Evolutionary conservation across 2,329 filamentous ascomycete species (phyloP).

Genomic region (Epicoccum sorghinum): DNA sequence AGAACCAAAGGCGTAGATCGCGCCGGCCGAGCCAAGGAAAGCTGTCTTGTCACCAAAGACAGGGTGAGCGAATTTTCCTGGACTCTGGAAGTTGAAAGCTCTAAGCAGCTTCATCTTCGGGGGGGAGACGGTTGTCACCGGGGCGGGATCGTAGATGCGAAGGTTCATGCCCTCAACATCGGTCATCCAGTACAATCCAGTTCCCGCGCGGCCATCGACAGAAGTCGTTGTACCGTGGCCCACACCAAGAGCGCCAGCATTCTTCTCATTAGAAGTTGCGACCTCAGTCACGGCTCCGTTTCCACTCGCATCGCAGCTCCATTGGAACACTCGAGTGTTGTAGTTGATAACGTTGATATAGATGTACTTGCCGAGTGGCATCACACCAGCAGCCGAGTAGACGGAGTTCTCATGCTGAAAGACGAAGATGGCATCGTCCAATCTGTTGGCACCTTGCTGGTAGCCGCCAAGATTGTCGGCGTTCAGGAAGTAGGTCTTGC

Average conservation of each 20-base stretch:
- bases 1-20: slow-evolving; percentile 62
- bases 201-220: slow-evolving; percentile 59
- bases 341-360: slow-evolving; percentile 61
- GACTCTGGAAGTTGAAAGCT: slow-evolving; percentile 58
- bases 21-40: slow-evolving; percentile 62
- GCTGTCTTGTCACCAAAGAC: slow-evolving; percentile 64
- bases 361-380: slow-evolving; percentile 56
- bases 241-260: slow-evolving; percentile 61
- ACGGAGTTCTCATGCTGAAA: slow-evolving; percentile 58
- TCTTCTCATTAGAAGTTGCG: slow-evolving; percentile 56
- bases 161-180: slow-evolving; percentile 62
- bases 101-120: slow-evolving; percentile 54
- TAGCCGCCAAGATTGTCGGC: slow-evolving; percentile 59
- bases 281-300: slow-evolving; percentile 62
- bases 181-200: slow-evolving; percentile 62
- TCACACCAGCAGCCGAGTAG: slow-evolving; percentile 56
- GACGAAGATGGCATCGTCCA: slow-evolving; percentile 53
- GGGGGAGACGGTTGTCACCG: slow-evolving; percentile 48
- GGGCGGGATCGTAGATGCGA: slow-evolving; percentile 60
- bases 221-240: slow-evolving; percentile 64
- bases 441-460: slow-evolving; percentile 51
- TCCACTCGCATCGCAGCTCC: slow-evolving; percentile 57
- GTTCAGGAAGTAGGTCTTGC: slow-evolving; percentile 59
- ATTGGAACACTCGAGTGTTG: slow-evolving; percentile 64
- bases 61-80: slow-evolving; percentile 63